Percentiles rank a stretch among this genome's conserved stretches.
Conservation (phyloP, 2,329 filamentous ascomycete species). For the Ophiostoma sp. region DNA sequence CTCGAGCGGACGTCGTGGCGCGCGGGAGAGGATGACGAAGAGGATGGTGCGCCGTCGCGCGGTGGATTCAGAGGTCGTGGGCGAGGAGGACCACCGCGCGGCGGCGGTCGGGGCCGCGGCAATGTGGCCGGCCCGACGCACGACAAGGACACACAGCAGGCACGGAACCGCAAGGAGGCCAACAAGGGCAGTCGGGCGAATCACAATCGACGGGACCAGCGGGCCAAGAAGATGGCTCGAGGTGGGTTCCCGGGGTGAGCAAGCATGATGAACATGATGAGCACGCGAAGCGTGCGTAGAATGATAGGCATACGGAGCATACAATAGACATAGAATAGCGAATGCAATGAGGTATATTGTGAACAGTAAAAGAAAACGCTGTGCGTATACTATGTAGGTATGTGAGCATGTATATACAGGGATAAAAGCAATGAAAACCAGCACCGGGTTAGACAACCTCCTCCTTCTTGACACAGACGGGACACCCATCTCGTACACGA, state of each 20-base stretch:
- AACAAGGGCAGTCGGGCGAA: conserved; percentile 81
- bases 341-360: conserved; percentile 12
- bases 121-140: conserved; percentile 65
- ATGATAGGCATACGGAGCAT: background rate
- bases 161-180: conserved; percentile 75
- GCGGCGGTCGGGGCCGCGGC: conserved; percentile 51
- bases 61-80: conserved; percentile 40
- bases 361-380: background rate
- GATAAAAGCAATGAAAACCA: background rate
- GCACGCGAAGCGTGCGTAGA: background rate
- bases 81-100: conserved; percentile 47
- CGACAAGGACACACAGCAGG: conserved; percentile 70
- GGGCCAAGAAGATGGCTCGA: conserved; percentile 65
- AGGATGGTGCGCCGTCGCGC: conserved; percentile 38
- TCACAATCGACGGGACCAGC: conserved; percentile 76
- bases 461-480: conserved; percentile 47
- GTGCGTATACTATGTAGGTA: background rate
- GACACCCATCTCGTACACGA: conserved; percentile 65
- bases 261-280: background rate
- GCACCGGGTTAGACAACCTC: background rate
- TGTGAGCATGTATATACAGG: background rate
- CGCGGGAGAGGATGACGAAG: conserved; percentile 53
- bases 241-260: conserved; percentile 41
- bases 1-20: conserved; percentile 67
- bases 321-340: background rate